These are phyloP conservation scores for Cutaneotrichosporon cutaneum DNA, from an alignment of 1,284 basidiomycete genomes.

Conservation along the genomic window DNA sequence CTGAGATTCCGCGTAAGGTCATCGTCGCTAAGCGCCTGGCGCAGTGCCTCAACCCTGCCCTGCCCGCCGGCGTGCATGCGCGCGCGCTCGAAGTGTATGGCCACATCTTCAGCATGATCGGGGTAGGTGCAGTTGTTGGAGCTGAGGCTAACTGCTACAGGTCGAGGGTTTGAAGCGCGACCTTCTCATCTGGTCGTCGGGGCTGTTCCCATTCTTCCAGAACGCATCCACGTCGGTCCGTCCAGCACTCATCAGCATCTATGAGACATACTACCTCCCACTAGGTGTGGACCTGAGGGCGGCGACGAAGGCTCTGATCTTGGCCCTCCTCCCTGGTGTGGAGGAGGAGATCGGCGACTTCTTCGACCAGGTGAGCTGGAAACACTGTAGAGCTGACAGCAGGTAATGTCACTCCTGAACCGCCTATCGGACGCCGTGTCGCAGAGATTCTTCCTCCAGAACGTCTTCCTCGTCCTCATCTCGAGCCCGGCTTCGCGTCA, in stretches of 20 bases:
- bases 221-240: slow-evolving; percentile 95
- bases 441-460: slow-evolving; percentile 88
- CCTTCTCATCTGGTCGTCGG: slow-evolving; percentile 90
- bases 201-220: slow-evolving; percentile 97
- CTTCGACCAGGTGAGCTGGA: slow-evolving; percentile 75
- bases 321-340: slow-evolving; percentile 86
- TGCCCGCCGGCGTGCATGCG: slow-evolving; percentile 96
- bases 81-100: slow-evolving; percentile 92
- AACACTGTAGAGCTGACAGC: not conserved
- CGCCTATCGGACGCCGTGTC: slow-evolving; percentile 77
- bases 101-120: slow-evolving; percentile 84
- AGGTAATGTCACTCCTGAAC: slow-evolving; percentile 83
- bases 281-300: slow-evolving; percentile 78
- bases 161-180: slow-evolving; percentile 84
- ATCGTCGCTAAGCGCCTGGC: slow-evolving; percentile 92
- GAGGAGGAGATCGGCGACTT: slow-evolving; percentile 96
- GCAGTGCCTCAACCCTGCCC: slow-evolving; percentile 93
- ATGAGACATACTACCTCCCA: slow-evolving; percentile 86
- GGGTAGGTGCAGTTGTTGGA: slow-evolving; percentile 59
- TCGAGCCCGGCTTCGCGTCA: slow-evolving; percentile 83
- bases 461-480: slow-evolving; percentile 88
- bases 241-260: slow-evolving; percentile 81
- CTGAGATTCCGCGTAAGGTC: slow-evolving; percentile 92
- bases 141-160: slow-evolving; percentile 54
- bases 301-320: slow-evolving; percentile 87